Percentiles rank a stretch among this genome's conserved stretches.
phyloP scores from a whole-genome alignment of 2,329 filamentous ascomycete genomes.

The Ceratocystis diversiconidia region DNA sequence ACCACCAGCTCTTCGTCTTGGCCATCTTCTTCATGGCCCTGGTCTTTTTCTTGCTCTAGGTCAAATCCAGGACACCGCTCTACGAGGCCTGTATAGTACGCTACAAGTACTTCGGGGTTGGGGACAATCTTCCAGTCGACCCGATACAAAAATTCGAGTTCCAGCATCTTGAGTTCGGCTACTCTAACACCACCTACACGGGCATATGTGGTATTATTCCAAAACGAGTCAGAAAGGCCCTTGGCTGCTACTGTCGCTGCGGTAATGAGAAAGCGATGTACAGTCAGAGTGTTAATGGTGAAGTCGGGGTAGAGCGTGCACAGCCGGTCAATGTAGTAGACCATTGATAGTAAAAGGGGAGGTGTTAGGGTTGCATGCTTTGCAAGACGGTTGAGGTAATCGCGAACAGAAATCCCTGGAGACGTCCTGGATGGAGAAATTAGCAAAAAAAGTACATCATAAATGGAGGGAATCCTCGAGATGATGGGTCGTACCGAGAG shows the following conservation, averaged over 20 bases:
- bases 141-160: conserved; percentile 82
- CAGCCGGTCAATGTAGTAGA: conserved; percentile 93
- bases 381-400: conserved; percentile 85
- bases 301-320: conserved; percentile 88
- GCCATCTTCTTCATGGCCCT: conserved; percentile 26
- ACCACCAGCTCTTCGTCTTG: conserved; percentile 21
- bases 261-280: conserved; percentile 93
- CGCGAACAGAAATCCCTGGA: conserved; percentile 83
- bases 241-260: conserved; percentile 92
- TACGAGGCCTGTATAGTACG: conserved; percentile 83
- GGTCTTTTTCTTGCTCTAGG: conserved; percentile 28
- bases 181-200: conserved; percentile 85
- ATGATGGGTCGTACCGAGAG: conserved; percentile 49
- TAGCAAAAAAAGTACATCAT: background rate
- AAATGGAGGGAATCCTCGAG: background rate
- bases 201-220: conserved; percentile 96
- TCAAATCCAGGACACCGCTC: conserved; percentile 45
- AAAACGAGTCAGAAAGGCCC: conserved; percentile 89
- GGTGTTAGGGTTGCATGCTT: conserved; percentile 88
- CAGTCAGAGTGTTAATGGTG: conserved; percentile 88
- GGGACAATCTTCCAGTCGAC: conserved; percentile 97
- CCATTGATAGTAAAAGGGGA: conserved; percentile 92
- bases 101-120: conserved; percentile 79
- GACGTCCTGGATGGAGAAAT: conserved; percentile 35
- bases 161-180: conserved; percentile 75